These are phyloP conservation scores for Madurella fahalii DNA, from an alignment of 2,329 filamentous ascomycete genomes.

Conservation along the genomic window DNA sequence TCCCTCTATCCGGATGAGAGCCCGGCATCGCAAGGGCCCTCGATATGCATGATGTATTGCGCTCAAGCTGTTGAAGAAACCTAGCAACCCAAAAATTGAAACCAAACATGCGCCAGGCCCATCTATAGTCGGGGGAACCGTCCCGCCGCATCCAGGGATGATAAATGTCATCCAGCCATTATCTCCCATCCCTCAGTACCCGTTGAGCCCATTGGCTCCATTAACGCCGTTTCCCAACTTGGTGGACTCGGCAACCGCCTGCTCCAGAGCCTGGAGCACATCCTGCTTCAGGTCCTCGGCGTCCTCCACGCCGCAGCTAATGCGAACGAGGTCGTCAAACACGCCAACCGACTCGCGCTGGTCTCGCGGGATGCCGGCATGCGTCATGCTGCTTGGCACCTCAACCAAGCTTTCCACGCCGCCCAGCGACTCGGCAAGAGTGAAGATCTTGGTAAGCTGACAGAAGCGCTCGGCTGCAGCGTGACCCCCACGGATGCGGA, in stretches of 20 bases:
- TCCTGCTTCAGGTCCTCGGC: conserved; percentile 77
- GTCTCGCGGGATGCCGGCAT: conserved; percentile 87
- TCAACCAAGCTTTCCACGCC: conserved; percentile 91
- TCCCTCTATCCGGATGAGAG: background rate
- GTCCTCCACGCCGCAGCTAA: conserved; percentile 95
- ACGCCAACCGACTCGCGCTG: conserved; percentile 90
- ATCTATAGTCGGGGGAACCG: conserved; percentile 4
- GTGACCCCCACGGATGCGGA: conserved; percentile 85
- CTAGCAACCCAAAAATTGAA: background rate
- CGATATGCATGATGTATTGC: conserved; percentile 2
- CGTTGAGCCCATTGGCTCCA: conserved; percentile 17
- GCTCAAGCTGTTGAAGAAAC: background rate
- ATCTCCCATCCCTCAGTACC: conserved; percentile 3
- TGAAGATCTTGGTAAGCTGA: conserved; percentile 83
- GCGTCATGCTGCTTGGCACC: conserved; percentile 93
- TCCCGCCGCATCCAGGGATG: background rate
- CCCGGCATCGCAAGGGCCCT: background rate
- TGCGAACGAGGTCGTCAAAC: conserved; percentile 86
- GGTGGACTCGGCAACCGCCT: conserved; percentile 50
- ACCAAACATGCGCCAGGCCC: conserved; percentile 7
- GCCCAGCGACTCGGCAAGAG: conserved; percentile 81
- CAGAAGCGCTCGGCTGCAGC: conserved; percentile 89
- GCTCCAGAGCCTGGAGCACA: conserved; percentile 73
- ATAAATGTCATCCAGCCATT: background rate
- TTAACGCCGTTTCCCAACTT: conserved; percentile 21